phyloP scores from a whole-genome alignment of 148 eudicot genomes.

The Simmondsia chinensis region DNA sequence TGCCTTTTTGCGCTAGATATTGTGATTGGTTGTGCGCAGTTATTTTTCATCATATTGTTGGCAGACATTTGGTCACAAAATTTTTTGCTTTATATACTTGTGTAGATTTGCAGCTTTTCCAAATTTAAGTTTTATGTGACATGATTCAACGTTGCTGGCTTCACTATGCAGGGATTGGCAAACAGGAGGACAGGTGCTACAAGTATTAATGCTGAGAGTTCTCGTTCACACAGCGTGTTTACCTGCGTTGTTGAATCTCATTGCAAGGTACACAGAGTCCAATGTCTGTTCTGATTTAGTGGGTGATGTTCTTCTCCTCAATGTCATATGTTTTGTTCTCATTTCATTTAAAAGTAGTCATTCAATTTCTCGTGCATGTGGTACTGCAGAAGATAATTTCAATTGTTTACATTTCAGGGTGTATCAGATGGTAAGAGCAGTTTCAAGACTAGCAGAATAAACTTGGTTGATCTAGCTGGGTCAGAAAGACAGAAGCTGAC shows the following conservation, averaged over 20 bases:
- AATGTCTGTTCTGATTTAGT: too few species aligned
- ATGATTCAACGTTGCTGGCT: constrained; percentile 1
- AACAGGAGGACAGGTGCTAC: constrained; percentile 87
- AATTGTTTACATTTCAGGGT: constrained; percentile 37
- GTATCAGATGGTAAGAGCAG: constrained; percentile 69
- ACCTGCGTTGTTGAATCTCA: constrained; percentile 95
- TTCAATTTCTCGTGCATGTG: too few species aligned
- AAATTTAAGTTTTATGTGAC: constrained; percentile 1
- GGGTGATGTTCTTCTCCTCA: too few species aligned
- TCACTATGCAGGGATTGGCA: constrained; percentile 60
- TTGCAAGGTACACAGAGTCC: constrained; percentile 98
- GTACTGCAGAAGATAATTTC: constrained; percentile 9
- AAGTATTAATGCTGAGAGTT: constrained; percentile 90
- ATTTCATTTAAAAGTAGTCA: too few species aligned
- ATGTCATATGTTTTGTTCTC: too few species aligned
- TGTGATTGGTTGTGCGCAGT: too few species aligned
- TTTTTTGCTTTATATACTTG: neutral
- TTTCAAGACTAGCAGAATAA: constrained; percentile 81
- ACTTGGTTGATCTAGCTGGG: constrained; percentile 98
- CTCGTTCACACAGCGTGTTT: constrained; percentile 96
- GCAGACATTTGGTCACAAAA: too few species aligned
- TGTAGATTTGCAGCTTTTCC: neutral
- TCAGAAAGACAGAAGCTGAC: constrained; percentile 96
- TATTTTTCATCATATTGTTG: too few species aligned
- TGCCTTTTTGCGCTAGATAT: too few species aligned